These are phyloP conservation scores for Fusarium napiforme DNA, from an alignment of 2,329 filamentous ascomycete species.

Conservation along the genomic window DNA sequence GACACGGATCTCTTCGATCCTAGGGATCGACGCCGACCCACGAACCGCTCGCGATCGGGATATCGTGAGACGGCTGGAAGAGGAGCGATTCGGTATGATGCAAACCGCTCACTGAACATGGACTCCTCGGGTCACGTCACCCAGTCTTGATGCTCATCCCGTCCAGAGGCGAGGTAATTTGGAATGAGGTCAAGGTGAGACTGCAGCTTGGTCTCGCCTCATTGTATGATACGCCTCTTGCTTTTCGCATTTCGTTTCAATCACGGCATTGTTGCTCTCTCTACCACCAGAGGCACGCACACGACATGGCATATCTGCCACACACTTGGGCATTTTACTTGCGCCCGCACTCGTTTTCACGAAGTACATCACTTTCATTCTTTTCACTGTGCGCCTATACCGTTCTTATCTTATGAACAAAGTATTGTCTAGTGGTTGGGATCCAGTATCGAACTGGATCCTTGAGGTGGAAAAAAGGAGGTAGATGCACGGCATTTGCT, in stretches of 20 bases:
- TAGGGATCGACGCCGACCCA: constrained; percentile 69
- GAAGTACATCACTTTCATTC: constrained; percentile 33
- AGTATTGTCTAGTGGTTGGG: constrained; percentile 45
- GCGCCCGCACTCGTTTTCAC: constrained; percentile 34
- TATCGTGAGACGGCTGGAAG: constrained; percentile 66
- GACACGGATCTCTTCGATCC: constrained; percentile 71
- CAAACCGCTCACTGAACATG: constrained; percentile 40
- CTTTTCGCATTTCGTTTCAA: constrained; percentile 37
- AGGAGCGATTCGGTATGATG: constrained; percentile 56
- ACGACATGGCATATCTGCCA: constrained; percentile 36
- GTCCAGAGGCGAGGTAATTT: constrained; percentile 15
- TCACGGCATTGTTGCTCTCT: constrained; percentile 29
- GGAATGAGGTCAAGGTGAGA: constrained; percentile 23
- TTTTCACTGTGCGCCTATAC: constrained; percentile 29
- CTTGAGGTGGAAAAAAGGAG: constrained; percentile 30
- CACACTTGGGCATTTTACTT: constrained; percentile 34
- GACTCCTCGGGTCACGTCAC: constrained; percentile 1
- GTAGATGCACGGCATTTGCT: constrained; percentile 41
- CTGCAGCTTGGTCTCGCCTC: constrained; percentile 1
- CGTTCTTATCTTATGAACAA: constrained; percentile 37
- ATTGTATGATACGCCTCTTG: constrained; percentile 36
- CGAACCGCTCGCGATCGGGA: constrained; percentile 68
- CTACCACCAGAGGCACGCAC: neutral
- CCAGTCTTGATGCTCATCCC: constrained; percentile 15
- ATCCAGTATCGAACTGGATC: constrained; percentile 17